Evolutionary conservation across 1,284 basidiomycete genomes (phyloP).

Genomic region (Cutaneotrichosporon mucoides): DNA sequence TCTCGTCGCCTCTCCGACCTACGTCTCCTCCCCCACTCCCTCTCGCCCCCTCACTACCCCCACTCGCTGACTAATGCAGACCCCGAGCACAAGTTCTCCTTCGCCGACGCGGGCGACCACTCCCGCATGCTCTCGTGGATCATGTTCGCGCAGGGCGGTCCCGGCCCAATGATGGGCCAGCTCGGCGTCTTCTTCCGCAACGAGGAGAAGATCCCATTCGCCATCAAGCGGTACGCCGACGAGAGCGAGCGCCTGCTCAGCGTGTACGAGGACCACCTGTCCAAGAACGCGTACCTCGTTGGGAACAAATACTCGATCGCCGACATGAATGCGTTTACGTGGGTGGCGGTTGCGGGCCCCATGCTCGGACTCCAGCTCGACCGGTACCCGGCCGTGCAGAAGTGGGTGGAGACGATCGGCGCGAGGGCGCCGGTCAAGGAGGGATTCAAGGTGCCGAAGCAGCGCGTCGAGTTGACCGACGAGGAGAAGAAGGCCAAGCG

Average conservation of each 20-base stretch:
- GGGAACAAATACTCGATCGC: conserved; percentile 63
- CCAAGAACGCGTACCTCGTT: conserved; percentile 56
- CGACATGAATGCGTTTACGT: conserved; percentile 47
- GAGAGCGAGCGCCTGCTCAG: conserved; percentile 72
- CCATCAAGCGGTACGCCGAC: conserved; percentile 60
- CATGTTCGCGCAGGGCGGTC: conserved; percentile 58
- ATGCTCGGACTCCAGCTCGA: conserved; percentile 50
- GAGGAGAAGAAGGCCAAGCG: too few species aligned
- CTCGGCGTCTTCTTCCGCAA: neutral
- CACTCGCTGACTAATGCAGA: too few species aligned
- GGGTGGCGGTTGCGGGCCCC: conserved; percentile 53
- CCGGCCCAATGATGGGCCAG: conserved; percentile 46
- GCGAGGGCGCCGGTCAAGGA: conserved; percentile 50
- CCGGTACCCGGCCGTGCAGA: conserved; percentile 58
- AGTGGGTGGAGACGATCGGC: conserved; percentile 52
- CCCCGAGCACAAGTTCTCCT: conserved; percentile 56
- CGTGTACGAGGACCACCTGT: conserved; percentile 67
- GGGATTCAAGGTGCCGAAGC: conserved; percentile 32
- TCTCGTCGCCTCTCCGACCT: too few species aligned
- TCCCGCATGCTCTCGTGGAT: conserved; percentile 71
- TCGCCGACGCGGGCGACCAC: conserved; percentile 50
- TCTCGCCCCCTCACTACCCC: too few species aligned
- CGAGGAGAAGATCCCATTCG: conserved; percentile 43
- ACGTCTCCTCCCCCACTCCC: too few species aligned
- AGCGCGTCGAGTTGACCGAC: too few species aligned